These are phyloP conservation scores for Neonectria neomacrospora DNA, from an alignment of 2,329 filamentous ascomycete genomes.

Conservation along the genomic window DNA sequence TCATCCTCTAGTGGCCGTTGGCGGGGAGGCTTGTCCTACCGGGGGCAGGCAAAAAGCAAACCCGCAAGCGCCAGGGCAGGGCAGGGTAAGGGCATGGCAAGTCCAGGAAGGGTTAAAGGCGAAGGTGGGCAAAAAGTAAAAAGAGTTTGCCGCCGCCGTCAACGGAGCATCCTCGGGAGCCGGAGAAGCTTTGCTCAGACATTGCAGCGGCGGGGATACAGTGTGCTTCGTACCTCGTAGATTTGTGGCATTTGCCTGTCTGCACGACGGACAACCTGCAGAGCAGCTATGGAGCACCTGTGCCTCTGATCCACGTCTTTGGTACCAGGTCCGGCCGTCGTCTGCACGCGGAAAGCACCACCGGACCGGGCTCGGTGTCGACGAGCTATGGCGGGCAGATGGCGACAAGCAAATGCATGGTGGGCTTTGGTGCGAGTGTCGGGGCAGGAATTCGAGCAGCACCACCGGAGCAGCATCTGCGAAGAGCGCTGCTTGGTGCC, in stretches of 20 bases:
- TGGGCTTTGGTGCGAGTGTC: conserved; percentile 22
- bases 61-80: conserved; percentile 27
- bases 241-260: neutral
- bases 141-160: conserved; percentile 38
- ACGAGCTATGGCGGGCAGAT: conserved; percentile 14
- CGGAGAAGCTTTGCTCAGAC: conserved; percentile 23
- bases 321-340: conserved; percentile 21
- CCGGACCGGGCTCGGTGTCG: conserved; percentile 23
- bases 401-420: conserved; percentile 11
- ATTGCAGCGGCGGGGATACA: conserved; percentile 11
- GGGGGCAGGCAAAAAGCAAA: conserved; percentile 30
- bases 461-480: conserved; percentile 10
- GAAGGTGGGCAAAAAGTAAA: conserved; percentile 28
- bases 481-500: neutral
- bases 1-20: conserved; percentile 43
- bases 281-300: conserved; percentile 5
- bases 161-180: conserved; percentile 43
- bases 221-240: neutral
- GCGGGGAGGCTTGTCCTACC: conserved; percentile 29
- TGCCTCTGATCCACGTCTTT: conserved; percentile 21
- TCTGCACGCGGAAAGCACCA: conserved; percentile 22
- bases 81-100: conserved; percentile 30
- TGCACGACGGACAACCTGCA: neutral
- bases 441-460: neutral
- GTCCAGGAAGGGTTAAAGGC: conserved; percentile 22